These are phyloP conservation scores for Plectosphaerella cucumerina DNA, from an alignment of 2,329 filamentous ascomycete species.

Conservation along the genomic window DNA sequence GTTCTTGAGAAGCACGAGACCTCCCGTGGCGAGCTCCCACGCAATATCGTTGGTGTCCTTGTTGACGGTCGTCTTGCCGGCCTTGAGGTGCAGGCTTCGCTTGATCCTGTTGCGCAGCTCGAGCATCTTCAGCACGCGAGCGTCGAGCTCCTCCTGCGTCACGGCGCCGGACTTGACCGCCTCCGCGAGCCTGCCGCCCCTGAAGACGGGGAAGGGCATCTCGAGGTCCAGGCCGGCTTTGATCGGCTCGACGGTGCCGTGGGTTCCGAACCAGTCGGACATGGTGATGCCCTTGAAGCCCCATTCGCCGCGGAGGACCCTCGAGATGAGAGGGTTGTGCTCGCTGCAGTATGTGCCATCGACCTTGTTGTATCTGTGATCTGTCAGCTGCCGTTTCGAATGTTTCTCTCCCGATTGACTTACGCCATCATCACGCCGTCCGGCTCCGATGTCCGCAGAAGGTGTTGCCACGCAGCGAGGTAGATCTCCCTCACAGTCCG, in stretches of 20 bases:
- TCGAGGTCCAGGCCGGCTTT: constrained; percentile 21
- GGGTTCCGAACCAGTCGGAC: constrained; percentile 40
- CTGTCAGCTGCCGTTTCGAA: neutral
- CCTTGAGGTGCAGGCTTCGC: constrained; percentile 2
- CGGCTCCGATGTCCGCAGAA: constrained; percentile 11
- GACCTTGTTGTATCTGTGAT: constrained; percentile 20
- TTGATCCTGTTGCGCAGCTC: constrained; percentile 9
- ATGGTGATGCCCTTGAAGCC: constrained; percentile 39
- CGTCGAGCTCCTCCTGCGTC: constrained; percentile 10
- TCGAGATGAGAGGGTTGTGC: constrained; percentile 27
- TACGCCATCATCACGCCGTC: constrained; percentile 14
- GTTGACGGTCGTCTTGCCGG: constrained; percentile 8
- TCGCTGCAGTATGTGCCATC: constrained; percentile 18
- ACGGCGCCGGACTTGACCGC: constrained; percentile 12
- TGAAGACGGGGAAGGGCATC: constrained; percentile 26
- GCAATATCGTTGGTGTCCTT: constrained; percentile 11
- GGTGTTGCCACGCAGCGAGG: constrained; percentile 14
- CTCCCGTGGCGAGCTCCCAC: constrained; percentile 9
- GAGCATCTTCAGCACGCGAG: constrained; percentile 10
- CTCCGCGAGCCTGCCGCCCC: constrained; percentile 12
- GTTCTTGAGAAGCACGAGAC: constrained; percentile 62
- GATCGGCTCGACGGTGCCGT: constrained; percentile 19
- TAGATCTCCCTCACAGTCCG: constrained; percentile 13
- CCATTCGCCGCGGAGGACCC: constrained; percentile 38
- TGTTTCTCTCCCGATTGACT: neutral